phyloP scores from a whole-genome alignment of 164 flowering plant genomes.

The Protea cynaroides region DNA sequence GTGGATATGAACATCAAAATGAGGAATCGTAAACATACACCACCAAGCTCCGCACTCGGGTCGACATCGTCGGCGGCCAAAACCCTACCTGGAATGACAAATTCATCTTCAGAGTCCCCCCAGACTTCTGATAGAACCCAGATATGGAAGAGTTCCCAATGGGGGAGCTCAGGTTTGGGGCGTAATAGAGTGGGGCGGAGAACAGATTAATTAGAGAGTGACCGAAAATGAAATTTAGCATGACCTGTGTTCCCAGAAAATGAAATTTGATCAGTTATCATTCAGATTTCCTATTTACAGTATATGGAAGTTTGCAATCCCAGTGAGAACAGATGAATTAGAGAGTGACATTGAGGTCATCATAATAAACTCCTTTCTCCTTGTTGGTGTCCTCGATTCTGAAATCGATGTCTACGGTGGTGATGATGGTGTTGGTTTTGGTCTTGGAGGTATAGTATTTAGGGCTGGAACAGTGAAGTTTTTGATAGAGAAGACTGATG shows the following conservation, averaged over 20 bases:
- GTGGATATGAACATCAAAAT: no score
- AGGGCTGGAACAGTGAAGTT: slow-evolving; percentile 48
- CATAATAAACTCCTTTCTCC: slow-evolving; percentile 65
- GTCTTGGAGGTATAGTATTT: no score
- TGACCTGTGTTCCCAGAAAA: no score
- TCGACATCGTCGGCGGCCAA: background rate
- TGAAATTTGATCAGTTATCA: no score
- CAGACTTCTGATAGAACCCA: slow-evolving; percentile 34
- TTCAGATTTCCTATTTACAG: no score
- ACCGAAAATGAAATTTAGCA: no score
- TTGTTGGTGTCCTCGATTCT: slow-evolving; percentile 56
- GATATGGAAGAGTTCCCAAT: slow-evolving; percentile 23
- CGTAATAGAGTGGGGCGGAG: slow-evolving; percentile 36
- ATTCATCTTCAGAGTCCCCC: slow-evolving; percentile 4
- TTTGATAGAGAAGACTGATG: slow-evolving; percentile 43
- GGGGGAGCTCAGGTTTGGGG: slow-evolving; percentile 2
- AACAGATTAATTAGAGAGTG: no score
- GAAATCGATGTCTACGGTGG: slow-evolving; percentile 41
- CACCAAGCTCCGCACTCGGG: slow-evolving; percentile 2
- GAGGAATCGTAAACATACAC: no score
- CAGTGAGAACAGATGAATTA: background rate
- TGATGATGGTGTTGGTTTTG: slow-evolving; percentile 18
- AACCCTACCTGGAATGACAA: slow-evolving; percentile 16
- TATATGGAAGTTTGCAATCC: no score
- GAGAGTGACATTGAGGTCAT: slow-evolving; percentile 28